A percentile compares a stretch with the other conserved stretches of the same genome.
Conservation (phyloP, 257 asterid genomes). For the Solanum paucissectum region DNA sequence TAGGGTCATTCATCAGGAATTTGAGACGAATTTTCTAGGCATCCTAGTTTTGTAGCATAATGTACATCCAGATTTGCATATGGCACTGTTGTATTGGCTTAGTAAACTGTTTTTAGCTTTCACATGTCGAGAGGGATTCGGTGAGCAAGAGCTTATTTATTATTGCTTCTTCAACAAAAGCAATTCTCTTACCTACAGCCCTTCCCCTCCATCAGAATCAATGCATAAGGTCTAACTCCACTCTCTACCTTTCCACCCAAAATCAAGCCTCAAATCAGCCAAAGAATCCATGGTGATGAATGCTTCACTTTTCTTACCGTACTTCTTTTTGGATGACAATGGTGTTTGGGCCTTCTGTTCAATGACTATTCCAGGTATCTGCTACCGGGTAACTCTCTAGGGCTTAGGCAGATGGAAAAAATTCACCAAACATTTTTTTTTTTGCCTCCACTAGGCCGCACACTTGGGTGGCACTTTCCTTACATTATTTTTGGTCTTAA, state of each 20-base stretch:
- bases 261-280: not conserved
- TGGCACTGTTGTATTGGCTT: not conserved
- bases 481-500: not conserved
- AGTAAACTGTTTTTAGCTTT: not conserved
- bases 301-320: not conserved
- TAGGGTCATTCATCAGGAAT: not conserved
- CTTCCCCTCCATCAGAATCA: not conserved
- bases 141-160: not conserved
- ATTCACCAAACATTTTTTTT: not conserved
- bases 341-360: not conserved
- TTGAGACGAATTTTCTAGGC: not conserved
- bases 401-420: not conserved
- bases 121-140: not conserved
- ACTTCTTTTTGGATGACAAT: not conserved
- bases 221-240: not conserved
- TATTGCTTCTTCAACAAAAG: not conserved
- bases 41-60: not conserved
- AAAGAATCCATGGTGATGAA: not conserved
- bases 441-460: not conserved
- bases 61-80: not conserved
- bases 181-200: not conserved
- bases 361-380: not conserved
- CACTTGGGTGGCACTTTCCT: not conserved
- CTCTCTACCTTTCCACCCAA: not conserved
- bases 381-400: not conserved